These are phyloP conservation scores for Senna siamea DNA, from an alignment of 306 rosid genomes.

Conservation along the genomic window DNA sequence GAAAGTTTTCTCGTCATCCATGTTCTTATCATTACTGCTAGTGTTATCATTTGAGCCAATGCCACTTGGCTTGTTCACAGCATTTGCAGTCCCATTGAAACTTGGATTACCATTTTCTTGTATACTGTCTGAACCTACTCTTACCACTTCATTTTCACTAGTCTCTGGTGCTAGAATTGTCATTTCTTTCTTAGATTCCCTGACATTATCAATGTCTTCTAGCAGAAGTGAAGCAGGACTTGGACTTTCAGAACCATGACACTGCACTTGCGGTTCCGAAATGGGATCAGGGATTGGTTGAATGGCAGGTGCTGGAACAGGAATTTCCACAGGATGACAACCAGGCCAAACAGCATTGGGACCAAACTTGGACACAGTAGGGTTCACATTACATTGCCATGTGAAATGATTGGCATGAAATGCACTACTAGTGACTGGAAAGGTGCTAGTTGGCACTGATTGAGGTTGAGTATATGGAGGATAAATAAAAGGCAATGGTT, in stretches of 20 bases:
- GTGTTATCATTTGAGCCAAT: slow-evolving; percentile 41
- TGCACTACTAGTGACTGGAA: slow-evolving; percentile 66
- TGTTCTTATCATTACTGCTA: slow-evolving; percentile 50
- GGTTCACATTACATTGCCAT: slow-evolving; percentile 81
- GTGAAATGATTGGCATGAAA: slow-evolving; percentile 83
- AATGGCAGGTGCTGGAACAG: slow-evolving; percentile 70
- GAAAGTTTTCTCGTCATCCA: slow-evolving; percentile 85
- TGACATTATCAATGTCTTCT: slow-evolving; percentile 54
- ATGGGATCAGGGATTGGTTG: slow-evolving; percentile 60
- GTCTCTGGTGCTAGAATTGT: slow-evolving; percentile 45
- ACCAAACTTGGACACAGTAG: slow-evolving; percentile 65
- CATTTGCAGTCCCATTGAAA: slow-evolving; percentile 48
- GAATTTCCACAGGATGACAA: slow-evolving; percentile 78
- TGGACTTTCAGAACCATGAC: slow-evolving; percentile 53
- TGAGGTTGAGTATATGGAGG: slow-evolving; percentile 86
- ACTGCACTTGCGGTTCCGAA: slow-evolving; percentile 53
- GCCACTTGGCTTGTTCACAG: slow-evolving; percentile 42
- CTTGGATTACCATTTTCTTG: slow-evolving; percentile 61
- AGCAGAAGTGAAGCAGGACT: slow-evolving; percentile 50
- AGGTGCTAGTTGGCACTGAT: slow-evolving; percentile 70
- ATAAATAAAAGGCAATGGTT: slow-evolving; percentile 80
- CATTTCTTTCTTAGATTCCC: slow-evolving; percentile 56
- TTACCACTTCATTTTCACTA: slow-evolving; percentile 50
- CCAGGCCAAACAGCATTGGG: slow-evolving; percentile 77
- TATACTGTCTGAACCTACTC: slow-evolving; percentile 50